Evolutionary conservation across 306 rosid species (phyloP), one percentile per base, ranked within the genome.

Genomic region (Amphicarpaea edgeworthii): DNA sequence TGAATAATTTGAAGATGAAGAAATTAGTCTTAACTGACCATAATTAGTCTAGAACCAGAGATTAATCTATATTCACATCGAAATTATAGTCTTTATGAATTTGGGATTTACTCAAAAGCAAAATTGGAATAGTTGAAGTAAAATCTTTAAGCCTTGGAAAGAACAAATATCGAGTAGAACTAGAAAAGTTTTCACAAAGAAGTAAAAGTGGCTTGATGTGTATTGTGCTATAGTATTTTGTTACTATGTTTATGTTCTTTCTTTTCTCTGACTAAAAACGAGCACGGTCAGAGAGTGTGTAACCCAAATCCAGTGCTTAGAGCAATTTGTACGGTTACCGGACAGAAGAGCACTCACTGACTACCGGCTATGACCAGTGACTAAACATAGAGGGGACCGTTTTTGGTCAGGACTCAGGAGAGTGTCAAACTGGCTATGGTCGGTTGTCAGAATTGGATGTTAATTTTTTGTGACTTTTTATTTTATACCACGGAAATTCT

Each of bases 331-430:
- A 85, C 84, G 83, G 76, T 2, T 17, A 78, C 12, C 19, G 45
- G 23, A 72, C 70, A 60, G 58, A 62, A 37, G 15, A 80, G 17
- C 15, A 70, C 77, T 71, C 15, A 70, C 77, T 71, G 78, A 76
- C 66, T 49, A 86, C 92, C 88, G 92, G 86, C 85, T 76, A 60
- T 58, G 77, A 84, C 88, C 85, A 89, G 92, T 88, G 88, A 90
- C 87, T 70, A 81, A 42, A 81, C 90, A 71, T 9, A 45, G 41
- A 16, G 53, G 2, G 12, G 38, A 58, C 11, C 15, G n/a, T 46
- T 69, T 68, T 68, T 21, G 47, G 30, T 53, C 24, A 50, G 58
- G 58, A 14, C 3, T 11, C 24, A n/a, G 7, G 72, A 53, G 66
- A 57, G 73, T 34, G 32, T 47, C 38, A 51, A 69, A 86, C 88